phyloP scores from a whole-genome alignment of 1,284 basidiomycete genomes.

The Trichosporon ovoides region DNA sequence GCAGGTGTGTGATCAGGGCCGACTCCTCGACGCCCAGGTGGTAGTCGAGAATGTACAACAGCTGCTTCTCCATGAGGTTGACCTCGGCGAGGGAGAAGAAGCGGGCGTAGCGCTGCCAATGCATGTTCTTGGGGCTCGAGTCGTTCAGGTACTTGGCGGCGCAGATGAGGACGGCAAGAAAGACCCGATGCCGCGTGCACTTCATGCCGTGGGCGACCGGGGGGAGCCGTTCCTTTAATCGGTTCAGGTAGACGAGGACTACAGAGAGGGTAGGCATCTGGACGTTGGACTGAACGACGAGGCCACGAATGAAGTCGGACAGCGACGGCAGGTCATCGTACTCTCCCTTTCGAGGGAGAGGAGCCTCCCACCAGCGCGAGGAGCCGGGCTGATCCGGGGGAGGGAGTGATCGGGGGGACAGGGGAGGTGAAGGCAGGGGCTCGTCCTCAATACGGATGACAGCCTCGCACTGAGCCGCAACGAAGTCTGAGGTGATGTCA shows the following conservation, averaged over 20 bases:
- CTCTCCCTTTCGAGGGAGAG: slow-evolving; percentile 30
- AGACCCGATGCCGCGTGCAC: slow-evolving; percentile 89
- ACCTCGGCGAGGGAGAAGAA: slow-evolving; percentile 63
- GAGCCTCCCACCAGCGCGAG: slow-evolving; percentile 42
- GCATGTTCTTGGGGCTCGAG: slow-evolving; percentile 88
- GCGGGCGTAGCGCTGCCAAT: slow-evolving; percentile 73
- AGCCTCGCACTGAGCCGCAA: slow-evolving; percentile 37
- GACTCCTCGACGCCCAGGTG: slow-evolving; percentile 76
- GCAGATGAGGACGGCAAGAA: slow-evolving; percentile 91
- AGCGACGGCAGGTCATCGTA: slow-evolving; percentile 58
- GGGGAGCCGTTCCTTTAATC: slow-evolving; percentile 75
- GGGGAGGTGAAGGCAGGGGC: slow-evolving; percentile 17
- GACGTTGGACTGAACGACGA: slow-evolving; percentile 80
- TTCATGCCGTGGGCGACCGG: slow-evolving; percentile 61
- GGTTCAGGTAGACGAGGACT: slow-evolving; percentile 90
- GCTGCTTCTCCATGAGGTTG: slow-evolving; percentile 95
- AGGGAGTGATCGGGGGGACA: slow-evolving; percentile 17
- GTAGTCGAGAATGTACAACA: slow-evolving; percentile 80
- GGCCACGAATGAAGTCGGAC: slow-evolving; percentile 76
- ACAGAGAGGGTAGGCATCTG: slow-evolving; percentile 86
- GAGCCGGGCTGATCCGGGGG: slow-evolving; percentile 20
- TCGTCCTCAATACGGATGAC: slow-evolving; percentile 41
- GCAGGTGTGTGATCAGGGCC: slow-evolving; percentile 14
- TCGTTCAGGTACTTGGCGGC: slow-evolving; percentile 98
- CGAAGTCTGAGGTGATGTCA: slow-evolving; percentile 46